These are phyloP conservation scores for Citrullus amarus DNA, from an alignment of 306 rosid genomes.

Conservation along the genomic window DNA sequence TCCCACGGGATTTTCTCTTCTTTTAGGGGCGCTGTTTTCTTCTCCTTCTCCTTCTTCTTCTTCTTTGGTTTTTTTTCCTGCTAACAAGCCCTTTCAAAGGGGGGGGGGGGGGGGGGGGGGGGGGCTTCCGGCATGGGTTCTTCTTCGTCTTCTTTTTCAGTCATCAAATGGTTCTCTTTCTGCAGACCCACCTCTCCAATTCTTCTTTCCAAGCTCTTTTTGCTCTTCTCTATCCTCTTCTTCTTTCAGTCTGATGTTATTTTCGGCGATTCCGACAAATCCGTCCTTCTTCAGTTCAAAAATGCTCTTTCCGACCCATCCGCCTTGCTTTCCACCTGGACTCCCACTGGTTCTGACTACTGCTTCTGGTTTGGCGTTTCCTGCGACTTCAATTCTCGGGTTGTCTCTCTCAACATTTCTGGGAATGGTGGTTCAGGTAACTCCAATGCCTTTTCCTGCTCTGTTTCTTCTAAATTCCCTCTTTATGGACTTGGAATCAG, in stretches of 20 bases:
- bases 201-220: conserved; percentile 13
- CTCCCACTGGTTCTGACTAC: conserved; percentile 15
- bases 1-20: conserved; percentile 12
- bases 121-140: conserved; percentile 44
- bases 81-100: not conserved
- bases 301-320: conserved; percentile 52
- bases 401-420: conserved; percentile 56
- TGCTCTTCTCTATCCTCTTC: conserved; percentile 12
- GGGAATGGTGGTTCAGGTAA: conserved; percentile 42
- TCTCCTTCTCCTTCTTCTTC: not conserved
- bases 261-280: conserved; percentile 42
- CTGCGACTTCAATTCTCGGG: conserved; percentile 50
- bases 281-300: conserved; percentile 53
- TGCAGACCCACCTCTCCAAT: not conserved
- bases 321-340: conserved; percentile 53
- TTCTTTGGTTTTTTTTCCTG: not conserved
- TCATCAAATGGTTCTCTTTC: conserved; percentile 32
- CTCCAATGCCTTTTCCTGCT: conserved; percentile 23
- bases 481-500: conserved; percentile 65
- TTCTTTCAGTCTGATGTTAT: conserved; percentile 10
- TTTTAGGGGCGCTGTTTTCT: not conserved
- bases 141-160: conserved; percentile 24
- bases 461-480: conserved; percentile 39
- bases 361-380: conserved; percentile 59
- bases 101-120: not conserved